Conservation (phyloP, 805 yeast genomes). For the Candida qinlingensis region DNA sequence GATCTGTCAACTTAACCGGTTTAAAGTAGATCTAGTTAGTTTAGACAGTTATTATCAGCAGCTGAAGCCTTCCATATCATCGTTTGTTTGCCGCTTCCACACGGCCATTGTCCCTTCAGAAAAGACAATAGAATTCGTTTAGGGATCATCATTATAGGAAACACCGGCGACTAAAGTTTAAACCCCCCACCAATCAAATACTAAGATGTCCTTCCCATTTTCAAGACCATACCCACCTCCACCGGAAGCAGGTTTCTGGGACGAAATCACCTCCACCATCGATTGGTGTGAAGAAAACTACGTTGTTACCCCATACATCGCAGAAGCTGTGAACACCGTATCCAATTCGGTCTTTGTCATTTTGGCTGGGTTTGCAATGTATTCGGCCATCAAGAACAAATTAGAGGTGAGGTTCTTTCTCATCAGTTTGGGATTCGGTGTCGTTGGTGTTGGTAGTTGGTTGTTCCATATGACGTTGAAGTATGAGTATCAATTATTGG, state of each 20-base stretch:
- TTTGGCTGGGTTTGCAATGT: conserved; percentile 59
- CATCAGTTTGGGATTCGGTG: conserved; percentile 71
- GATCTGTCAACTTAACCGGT: too few species aligned
- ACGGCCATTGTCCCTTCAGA: too few species aligned
- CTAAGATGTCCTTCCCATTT: conserved; percentile 33
- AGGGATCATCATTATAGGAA: too few species aligned
- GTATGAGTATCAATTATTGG: conserved; percentile 86
- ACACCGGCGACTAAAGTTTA: too few species aligned
- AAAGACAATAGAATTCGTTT: too few species aligned
- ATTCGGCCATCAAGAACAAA: conserved; percentile 51
- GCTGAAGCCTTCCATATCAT: too few species aligned
- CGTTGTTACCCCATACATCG: conserved; percentile 77
- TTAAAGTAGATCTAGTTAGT: too few species aligned
- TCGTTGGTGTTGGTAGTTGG: conserved; percentile 94
- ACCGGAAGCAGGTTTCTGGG: conserved; percentile 67
- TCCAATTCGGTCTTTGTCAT: conserved; percentile 61
- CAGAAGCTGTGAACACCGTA: conserved; percentile 83
- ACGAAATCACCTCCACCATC: conserved; percentile 83
- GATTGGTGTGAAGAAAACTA: conserved; percentile 99
- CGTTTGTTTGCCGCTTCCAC: too few species aligned
- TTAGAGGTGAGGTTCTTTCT: conserved; percentile 68
- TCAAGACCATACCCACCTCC: conserved; percentile 52
- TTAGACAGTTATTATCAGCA: too few species aligned
- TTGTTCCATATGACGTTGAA: conserved; percentile 92
- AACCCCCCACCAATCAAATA: too few species aligned